Base-by-base conservation (phyloP, 2,329 filamentous ascomycete genomes). In the Neonectria sp. region DNA sequence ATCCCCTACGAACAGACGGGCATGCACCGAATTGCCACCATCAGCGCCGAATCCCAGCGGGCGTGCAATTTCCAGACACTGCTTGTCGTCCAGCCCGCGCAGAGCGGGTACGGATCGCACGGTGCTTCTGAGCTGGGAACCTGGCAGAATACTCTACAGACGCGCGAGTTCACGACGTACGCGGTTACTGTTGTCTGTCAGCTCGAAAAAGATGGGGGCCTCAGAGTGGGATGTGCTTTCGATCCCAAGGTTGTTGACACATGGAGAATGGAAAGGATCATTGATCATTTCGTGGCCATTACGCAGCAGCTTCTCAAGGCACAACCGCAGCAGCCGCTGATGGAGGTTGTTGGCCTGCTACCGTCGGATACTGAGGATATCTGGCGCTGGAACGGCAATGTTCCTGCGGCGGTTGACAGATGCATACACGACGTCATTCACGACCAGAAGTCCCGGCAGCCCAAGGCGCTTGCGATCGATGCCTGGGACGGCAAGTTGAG, bases 401-500 rank as follows among this genome's bases (percentile, higher is more conserved):
- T 73, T 0, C 73, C 73, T 8, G 49, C 12, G 17, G 21, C 53
- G 1, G 33, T 63, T 1, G 61, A 74, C 4, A 27, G 59, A 2
- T 70, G 61, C 25, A 62, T 78, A 2, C 76, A 79, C 29, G 57
- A 68, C 2, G 37, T 76, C 6, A 68, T 78, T 8, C 61, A 70
- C 0, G 9, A 63, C 2, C 67, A 60, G 2, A 52, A 43, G 6
- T n/a, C 33, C 8, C 13, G 43, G 21, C 12, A 6, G 6, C 61
- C 55, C 35, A 6, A 58, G 27, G 35, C 55, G 0, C 67, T 68
- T 4, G 86, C 83, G 0, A 84, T 84, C 70, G 13, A 51, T 27
- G 25, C 48, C 13, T 51, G 48, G 45, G 48, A 51, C 48, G 48
- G 48, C 15, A 51, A 29, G 8, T 17, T 51, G 13, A 31, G 13